Base-by-base conservation (phyloP, 345 rosid species). In the Camelina neglecta region DNA sequence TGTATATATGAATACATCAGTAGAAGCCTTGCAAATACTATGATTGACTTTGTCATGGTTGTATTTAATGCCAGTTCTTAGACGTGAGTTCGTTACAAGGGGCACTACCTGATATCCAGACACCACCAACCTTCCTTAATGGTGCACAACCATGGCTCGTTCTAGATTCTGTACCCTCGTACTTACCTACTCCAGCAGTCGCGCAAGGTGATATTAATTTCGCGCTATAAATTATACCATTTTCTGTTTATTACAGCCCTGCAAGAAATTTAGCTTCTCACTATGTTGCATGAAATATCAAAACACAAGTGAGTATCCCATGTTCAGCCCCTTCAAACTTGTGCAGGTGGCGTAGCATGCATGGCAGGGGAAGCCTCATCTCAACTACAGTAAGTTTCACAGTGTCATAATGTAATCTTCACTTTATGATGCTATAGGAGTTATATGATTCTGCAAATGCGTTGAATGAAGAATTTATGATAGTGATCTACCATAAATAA, bases 51-150 rank as follows among this genome's bases (percentile, higher is more conserved):
- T 65, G 21, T 39, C 13, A 48, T 59, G 64, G 47, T 35, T 73
- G 77, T 67, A 54, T 67, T 41, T 70, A 76, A 50, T 71, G 69
- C 61, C 90, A 95, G 99, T 89, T 90, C 86, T 49, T 90, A 85
- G 96, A 89, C 81, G 86, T 87, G 94, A 79, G 88, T 75, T 84
- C 94, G 36, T 65, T 92, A 72, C 93, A 92, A 73, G 81, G 87
- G 60, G 82, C 89, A 26, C 82, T 90, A 62, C 99, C 99, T 3
- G 80, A 81, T 77, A 72, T 79, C 49, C 85, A 85, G 59, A 48
- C 85, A 48, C 78, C 88, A 6, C 63, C 92, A 31, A 36, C 79
- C 72, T 85, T 88, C 81, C 74, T 80, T 70, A 79, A 70, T 72
- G 85, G 83, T 72, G 86, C 81, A 53, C 85, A 87, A 50, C 84